Base-by-base conservation (phyloP, 345 rosid species). In the Mallotus nudiflorus region DNA sequence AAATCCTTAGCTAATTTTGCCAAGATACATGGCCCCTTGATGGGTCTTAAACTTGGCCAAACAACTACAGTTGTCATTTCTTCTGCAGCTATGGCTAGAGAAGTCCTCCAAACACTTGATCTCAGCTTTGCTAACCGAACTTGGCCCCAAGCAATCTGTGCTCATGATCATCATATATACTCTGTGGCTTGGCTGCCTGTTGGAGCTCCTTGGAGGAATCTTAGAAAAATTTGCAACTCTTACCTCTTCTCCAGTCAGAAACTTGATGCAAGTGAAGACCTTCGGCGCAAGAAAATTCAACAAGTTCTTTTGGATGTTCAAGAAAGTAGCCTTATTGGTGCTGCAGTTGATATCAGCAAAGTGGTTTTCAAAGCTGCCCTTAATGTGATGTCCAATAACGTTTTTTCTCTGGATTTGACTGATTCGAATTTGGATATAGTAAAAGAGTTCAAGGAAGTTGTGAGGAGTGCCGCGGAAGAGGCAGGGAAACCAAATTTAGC, bases 241-340 rank as follows among this genome's bases (percentile, higher is more conserved):
- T 28, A 63, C 13, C 16, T 75, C 39, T 69, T 75, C 73, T 52
- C 58, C 11, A 18, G 40, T n/a, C 74, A 75, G 22, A 42, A 50
- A 22, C 78, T 75, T 19, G 25, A 63, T 22, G 49, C 70, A 6
- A 57, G 25, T 66, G 65, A 63, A 37, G 55, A 55, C 33, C 65
- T 69, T 18, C 39, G 78, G 1, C 56, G 51, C n/a, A n/a, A n/a
- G n/a, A n/a, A n/a, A n/a, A n/a, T n/a, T n/a, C n/a, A n/a, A n/a
- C n/a, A n/a, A n/a, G n/a, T n/a, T n/a, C n/a, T n/a, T n/a, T n/a
- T n/a, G n/a, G n/a, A n/a, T n/a, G n/a, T n/a, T n/a, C n/a, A n/a
- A n/a, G n/a, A n/a, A n/a, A n/a, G n/a, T n/a, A n/a, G n/a, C n/a
- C n/a, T n/a, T n/a, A n/a, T n/a, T n/a, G n/a, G n/a, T n/a, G n/a